A percentile compares a stretch with the other conserved stretches of the same genome.
phyloP scores from a whole-genome alignment of 495 filamentous ascomycete species.

The Lentithecium fluviatile region DNA sequence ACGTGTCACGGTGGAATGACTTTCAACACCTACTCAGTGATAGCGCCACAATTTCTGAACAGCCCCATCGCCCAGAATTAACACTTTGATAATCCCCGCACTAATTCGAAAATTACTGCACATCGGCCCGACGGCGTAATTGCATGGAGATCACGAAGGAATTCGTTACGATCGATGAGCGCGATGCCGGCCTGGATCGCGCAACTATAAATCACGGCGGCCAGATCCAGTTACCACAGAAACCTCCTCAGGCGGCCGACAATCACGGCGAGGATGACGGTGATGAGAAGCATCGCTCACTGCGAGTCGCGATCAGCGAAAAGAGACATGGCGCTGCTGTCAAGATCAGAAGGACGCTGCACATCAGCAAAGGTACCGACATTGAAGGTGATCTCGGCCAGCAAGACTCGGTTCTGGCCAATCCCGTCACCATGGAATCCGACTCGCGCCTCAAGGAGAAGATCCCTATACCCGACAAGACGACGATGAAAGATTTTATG shows the following conservation, averaged over 20 bases:
- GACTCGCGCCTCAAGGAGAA: not conserved
- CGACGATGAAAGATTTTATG: slow-evolving; percentile 30
- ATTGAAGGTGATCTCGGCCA: not conserved
- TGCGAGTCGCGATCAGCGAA: slow-evolving; percentile 4
- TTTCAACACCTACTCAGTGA: too few relatives aligned
- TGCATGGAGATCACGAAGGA: not conserved
- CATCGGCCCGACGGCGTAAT: too few relatives aligned
- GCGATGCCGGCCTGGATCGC: slow-evolving; percentile 8
- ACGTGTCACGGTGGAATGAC: too few relatives aligned
- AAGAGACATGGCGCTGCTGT: slow-evolving; percentile 4
- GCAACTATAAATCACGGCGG: not conserved
- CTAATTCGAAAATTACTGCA: too few relatives aligned
- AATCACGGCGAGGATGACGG: not conserved
- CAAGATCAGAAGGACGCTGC: slow-evolving; percentile 8
- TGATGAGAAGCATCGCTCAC: not conserved
- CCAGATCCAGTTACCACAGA: slow-evolving; percentile 4
- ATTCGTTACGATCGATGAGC: not conserved
- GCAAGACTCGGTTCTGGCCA: slow-evolving; percentile 2
- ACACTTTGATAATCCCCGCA: too few relatives aligned
- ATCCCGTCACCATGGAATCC: not conserved
- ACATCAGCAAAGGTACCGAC: slow-evolving; percentile 9
- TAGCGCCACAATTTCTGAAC: too few relatives aligned
- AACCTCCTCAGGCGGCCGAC: not conserved
- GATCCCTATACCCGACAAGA: slow-evolving; percentile 1
- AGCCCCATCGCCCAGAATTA: too few relatives aligned